phyloP scores from a whole-genome alignment of 306 rosid genomes.

The Prunus mume region DNA sequence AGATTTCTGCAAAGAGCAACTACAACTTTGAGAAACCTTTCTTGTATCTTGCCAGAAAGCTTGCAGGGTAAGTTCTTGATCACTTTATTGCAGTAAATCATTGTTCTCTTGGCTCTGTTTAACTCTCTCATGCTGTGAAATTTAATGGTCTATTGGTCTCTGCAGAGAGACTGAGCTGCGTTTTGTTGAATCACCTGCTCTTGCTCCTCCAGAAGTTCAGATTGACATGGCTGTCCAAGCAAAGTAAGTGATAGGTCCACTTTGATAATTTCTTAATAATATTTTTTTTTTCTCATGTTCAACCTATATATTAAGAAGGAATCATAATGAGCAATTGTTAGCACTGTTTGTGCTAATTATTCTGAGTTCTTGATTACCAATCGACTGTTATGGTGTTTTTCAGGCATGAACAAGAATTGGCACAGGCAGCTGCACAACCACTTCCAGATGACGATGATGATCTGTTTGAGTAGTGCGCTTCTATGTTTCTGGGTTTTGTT shows the following conservation, averaged over 20 bases:
- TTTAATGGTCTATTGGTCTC: background rate
- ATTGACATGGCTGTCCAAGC: slow-evolving; percentile 66
- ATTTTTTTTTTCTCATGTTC: too few species aligned
- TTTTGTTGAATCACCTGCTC: slow-evolving; percentile 84
- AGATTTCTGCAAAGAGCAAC: slow-evolving; percentile 83
- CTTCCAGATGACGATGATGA: slow-evolving; percentile 26
- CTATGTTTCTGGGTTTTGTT: background rate
- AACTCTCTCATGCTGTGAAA: background rate
- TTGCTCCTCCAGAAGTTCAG: slow-evolving; percentile 88
- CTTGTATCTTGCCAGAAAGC: slow-evolving; percentile 77
- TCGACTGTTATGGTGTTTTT: background rate
- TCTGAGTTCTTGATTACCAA: too few species aligned
- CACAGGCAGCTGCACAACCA: slow-evolving; percentile 11
- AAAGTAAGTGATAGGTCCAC: slow-evolving; percentile 37
- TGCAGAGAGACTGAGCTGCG: slow-evolving; percentile 72
- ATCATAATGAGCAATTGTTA: background rate
- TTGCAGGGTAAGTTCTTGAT: slow-evolving; percentile 55
- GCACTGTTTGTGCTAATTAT: background rate
- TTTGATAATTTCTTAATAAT: too few species aligned
- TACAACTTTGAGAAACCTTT: slow-evolving; percentile 82
- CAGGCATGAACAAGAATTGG: slow-evolving; percentile 23
- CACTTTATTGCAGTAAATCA: too few species aligned
- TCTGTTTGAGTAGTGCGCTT: background rate
- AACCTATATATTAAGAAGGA: too few species aligned
- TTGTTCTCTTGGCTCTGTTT: background rate